These are phyloP conservation scores for Aureobasidium sp. DNA, from an alignment of 2,329 filamentous ascomycete species.

Conservation along the genomic window DNA sequence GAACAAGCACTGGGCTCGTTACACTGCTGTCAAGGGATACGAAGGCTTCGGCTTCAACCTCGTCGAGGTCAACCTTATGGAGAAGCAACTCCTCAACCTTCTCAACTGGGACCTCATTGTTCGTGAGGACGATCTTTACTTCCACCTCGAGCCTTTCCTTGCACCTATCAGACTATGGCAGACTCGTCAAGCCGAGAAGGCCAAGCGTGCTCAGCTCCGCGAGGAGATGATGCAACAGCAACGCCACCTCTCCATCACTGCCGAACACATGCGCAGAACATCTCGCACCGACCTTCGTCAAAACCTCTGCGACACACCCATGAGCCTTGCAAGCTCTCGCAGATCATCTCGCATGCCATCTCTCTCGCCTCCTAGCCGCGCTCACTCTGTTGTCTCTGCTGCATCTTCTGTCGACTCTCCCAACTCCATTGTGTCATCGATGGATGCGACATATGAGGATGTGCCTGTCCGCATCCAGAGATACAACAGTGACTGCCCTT, in stretches of 20 bases:
- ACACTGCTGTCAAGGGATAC: constrained; percentile 68
- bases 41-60: constrained; percentile 83
- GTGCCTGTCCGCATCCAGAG: constrained; percentile 30
- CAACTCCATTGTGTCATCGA: constrained; percentile 29
- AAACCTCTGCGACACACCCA: constrained; percentile 32
- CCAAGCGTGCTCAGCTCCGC: constrained; percentile 37
- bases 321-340: constrained; percentile 23
- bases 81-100: constrained; percentile 93
- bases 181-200: constrained; percentile 48
- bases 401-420: constrained; percentile 29
- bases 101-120: constrained; percentile 92
- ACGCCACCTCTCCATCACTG: constrained; percentile 30
- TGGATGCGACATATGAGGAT: constrained; percentile 23
- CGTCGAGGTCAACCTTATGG: constrained; percentile 98
- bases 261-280: constrained; percentile 30
- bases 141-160: constrained; percentile 81
- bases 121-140: constrained; percentile 75
- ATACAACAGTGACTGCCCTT: constrained; percentile 37
- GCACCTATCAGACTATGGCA: constrained; percentile 66
- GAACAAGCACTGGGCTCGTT: constrained; percentile 99
- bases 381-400: constrained; percentile 30
- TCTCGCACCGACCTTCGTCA: constrained; percentile 26
- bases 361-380: constrained; percentile 38
- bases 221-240: constrained; percentile 33
- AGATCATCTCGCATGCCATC: constrained; percentile 40